phyloP scores from a whole-genome alignment of 805 yeast species.

The Starmerella apicola region DNA sequence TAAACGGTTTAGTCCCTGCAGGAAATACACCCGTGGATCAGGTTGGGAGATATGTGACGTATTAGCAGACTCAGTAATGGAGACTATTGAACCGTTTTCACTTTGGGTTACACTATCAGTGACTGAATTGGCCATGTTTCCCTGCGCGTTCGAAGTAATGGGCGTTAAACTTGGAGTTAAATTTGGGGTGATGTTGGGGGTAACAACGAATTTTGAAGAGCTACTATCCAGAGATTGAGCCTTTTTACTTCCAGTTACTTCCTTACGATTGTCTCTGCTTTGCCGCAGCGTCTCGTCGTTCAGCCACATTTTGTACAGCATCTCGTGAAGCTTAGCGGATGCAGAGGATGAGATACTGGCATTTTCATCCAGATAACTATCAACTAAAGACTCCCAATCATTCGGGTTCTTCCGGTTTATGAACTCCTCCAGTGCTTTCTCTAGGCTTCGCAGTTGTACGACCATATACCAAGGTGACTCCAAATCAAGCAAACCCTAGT shows the following conservation, averaged over 20 bases:
- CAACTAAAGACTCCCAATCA: slow-evolving; percentile 10
- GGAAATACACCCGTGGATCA: slow-evolving; percentile 23
- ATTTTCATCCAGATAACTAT: slow-evolving; percentile 14
- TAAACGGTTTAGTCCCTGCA: slow-evolving; percentile 24
- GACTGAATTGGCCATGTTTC: not conserved
- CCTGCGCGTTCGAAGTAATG: slow-evolving; percentile 1
- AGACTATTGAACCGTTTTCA: not conserved
- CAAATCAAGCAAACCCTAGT: no score
- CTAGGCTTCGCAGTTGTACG: slow-evolving; percentile 16
- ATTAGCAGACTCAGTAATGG: not conserved
- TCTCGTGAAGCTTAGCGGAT: slow-evolving; percentile 28
- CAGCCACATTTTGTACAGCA: slow-evolving; percentile 23
- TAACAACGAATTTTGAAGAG: no score
- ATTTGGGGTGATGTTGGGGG: slow-evolving; percentile 4
- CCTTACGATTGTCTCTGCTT: not conserved
- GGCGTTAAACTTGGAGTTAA: no score
- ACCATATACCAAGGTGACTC: no score
- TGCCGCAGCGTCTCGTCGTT: slow-evolving; percentile 9
- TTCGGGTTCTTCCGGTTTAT: slow-evolving; percentile 9
- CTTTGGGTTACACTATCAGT: slow-evolving; percentile 4
- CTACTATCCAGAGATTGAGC: no score
- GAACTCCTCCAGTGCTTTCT: slow-evolving; percentile 19
- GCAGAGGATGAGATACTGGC: slow-evolving; percentile 18
- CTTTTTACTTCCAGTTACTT: not conserved
- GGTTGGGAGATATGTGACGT: no score